phyloP scores from a whole-genome alignment of 2,329 filamentous ascomycete genomes.

The Sordariomycetes sp. region DNA sequence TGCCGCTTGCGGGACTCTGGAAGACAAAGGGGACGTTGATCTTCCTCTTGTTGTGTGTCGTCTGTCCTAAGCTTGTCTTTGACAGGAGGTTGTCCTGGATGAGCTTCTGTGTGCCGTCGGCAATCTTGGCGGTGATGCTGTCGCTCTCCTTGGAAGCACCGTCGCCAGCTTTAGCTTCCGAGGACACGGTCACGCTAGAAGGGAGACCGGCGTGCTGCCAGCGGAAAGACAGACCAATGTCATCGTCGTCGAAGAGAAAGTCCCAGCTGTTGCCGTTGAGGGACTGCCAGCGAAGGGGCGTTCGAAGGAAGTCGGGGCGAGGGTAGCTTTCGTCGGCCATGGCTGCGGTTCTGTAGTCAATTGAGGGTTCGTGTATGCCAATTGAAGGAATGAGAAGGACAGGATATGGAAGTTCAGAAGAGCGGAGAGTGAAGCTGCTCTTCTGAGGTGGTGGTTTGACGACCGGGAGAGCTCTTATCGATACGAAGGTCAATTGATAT shows the following conservation, averaged over 20 bases:
- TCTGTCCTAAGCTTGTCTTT: conserved; percentile 13
- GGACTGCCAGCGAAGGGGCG: conserved; percentile 44
- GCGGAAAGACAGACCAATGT: conserved; percentile 38
- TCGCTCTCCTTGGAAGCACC: conserved; percentile 25
- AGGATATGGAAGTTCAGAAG: no score
- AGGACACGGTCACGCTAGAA: conserved; percentile 21
- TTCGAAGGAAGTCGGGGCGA: conserved; percentile 54
- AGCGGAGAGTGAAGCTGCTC: no score
- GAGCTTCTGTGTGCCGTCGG: conserved; percentile 36
- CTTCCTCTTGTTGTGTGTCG: conserved; percentile 32
- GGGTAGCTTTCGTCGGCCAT: conserved; percentile 38
- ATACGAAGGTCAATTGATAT: no score
- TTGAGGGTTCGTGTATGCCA: not conserved
- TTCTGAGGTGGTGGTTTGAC: no score
- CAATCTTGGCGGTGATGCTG: conserved; percentile 32
- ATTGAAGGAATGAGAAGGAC: not conserved
- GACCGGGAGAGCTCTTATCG: no score
- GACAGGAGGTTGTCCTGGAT: conserved; percentile 33
- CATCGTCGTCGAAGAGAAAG: conserved; percentile 57
- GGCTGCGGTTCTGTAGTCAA: not conserved
- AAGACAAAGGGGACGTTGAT: conserved; percentile 60
- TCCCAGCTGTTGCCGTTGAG: conserved; percentile 57
- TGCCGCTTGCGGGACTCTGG: conserved; percentile 53
- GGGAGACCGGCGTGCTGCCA: conserved; percentile 49
- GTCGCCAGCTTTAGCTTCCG: conserved; percentile 12